Percentiles rank a stretch among this genome's conserved stretches.
These are phyloP conservation scores for Solanum corneliomulleri DNA, from an alignment of 257 asterid species.

Conservation along the genomic window DNA sequence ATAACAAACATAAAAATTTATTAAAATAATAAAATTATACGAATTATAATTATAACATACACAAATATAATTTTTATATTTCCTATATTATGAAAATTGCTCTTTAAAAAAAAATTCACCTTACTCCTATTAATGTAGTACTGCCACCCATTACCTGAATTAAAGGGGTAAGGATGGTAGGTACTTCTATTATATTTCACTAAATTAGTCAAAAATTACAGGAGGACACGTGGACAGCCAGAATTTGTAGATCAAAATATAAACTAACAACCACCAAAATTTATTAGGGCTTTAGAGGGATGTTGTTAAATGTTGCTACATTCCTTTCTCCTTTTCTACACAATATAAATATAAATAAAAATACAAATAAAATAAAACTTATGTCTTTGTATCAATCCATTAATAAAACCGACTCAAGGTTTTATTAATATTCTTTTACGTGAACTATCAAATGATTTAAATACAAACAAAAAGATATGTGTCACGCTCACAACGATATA, in stretches of 20 bases:
- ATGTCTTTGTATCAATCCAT: not conserved
- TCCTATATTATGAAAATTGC: too few species aligned
- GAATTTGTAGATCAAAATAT: slow-evolving; percentile 3
- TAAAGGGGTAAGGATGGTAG: not conserved
- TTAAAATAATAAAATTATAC: too few species aligned
- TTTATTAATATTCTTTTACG: not conserved
- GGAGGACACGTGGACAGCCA: not conserved
- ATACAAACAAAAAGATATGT: not conserved
- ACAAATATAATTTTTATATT: too few species aligned
- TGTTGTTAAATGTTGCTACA: not conserved
- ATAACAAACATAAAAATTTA: too few species aligned
- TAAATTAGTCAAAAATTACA: not conserved
- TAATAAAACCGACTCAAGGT: not conserved
- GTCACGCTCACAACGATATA: not conserved
- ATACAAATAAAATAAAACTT: not conserved
- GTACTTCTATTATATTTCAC: not conserved
- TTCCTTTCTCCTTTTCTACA: not conserved
- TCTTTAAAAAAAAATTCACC: too few species aligned
- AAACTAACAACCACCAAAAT: slow-evolving; percentile 28
- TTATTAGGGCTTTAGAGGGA: not conserved
- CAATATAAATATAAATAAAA: not conserved
- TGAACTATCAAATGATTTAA: too few species aligned
- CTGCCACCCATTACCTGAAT: not conserved
- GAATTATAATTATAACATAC: too few species aligned
- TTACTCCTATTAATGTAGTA: not conserved